Conservation (phyloP, 2,329 filamentous ascomycete species). For the Phaeophleospora eucalypticola region DNA sequence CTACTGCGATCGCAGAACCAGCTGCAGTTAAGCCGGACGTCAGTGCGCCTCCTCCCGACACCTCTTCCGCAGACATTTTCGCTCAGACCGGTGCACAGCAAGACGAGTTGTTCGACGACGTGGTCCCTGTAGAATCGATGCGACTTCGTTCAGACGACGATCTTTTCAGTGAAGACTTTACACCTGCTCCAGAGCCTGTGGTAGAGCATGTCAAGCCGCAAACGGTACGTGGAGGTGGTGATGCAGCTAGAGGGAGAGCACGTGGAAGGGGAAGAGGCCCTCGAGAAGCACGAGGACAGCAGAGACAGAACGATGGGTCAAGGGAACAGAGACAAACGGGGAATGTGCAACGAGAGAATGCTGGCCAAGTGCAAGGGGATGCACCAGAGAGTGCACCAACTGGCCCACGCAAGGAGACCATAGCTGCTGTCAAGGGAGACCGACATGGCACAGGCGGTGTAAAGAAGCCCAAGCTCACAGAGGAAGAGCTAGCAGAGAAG, state of each 20-base stretch:
- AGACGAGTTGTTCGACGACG: constrained; percentile 34
- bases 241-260: constrained; percentile 18
- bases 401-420: constrained; percentile 20
- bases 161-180: constrained; percentile 50
- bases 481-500: constrained; percentile 58
- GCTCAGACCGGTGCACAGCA: constrained; percentile 33
- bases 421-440: constrained; percentile 32
- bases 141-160: constrained; percentile 50
- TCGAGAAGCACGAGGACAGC: constrained; percentile 11
- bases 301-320: constrained; percentile 1
- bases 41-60: constrained; percentile 16
- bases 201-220: constrained; percentile 22
- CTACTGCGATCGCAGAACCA: constrained; percentile 10
- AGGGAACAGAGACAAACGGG: background rate
- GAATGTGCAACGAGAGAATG: background rate
- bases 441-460: constrained; percentile 34
- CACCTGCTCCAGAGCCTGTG: constrained; percentile 42
- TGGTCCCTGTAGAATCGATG: constrained; percentile 40
- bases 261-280: constrained; percentile 22
- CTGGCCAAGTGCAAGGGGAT: constrained; percentile 7
- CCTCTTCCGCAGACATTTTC: constrained; percentile 28
- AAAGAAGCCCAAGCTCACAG: constrained; percentile 57
- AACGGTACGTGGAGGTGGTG: constrained; percentile 16
- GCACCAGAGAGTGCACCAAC: constrained; percentile 24
- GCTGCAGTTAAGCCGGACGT: constrained; percentile 10